Percentiles rank a stretch among this genome's conserved stretches.
Conservation (phyloP, 2,329 filamentous ascomycete species). For the Cytospora chrysosperma region DNA sequence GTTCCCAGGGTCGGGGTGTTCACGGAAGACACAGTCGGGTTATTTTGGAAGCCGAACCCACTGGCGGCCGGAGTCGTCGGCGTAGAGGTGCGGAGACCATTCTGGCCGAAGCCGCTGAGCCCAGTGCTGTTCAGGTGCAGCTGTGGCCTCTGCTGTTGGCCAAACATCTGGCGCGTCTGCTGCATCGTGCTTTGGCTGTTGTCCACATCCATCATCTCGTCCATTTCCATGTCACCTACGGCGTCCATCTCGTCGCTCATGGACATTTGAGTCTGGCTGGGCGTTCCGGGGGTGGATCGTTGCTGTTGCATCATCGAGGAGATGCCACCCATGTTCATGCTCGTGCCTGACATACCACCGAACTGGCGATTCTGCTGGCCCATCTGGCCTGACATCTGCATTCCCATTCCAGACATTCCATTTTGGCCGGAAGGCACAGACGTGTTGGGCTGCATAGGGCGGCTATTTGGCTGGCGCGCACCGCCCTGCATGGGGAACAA, state of each 20-base stretch:
- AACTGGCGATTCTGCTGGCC: conserved; percentile 35
- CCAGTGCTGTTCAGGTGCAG: conserved; percentile 80
- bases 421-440: conserved; percentile 19
- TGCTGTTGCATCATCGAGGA: conserved; percentile 46
- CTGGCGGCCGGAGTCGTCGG: conserved; percentile 80
- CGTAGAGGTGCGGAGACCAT: conserved; percentile 80
- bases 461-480: conserved; percentile 18
- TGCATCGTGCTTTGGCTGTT: conserved; percentile 65
- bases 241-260: conserved; percentile 72
- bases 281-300: conserved; percentile 37
- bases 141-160: conserved; percentile 65
- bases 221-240: conserved; percentile 95
- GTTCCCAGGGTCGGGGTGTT: conserved; percentile 91
- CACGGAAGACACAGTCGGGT: conserved; percentile 94
- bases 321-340: conserved; percentile 35
- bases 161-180: conserved; percentile 67
- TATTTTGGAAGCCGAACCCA: conserved; percentile 80
- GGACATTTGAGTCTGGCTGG: conserved; percentile 29
- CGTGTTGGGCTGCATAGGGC: conserved; percentile 18
- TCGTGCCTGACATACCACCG: conserved; percentile 28
- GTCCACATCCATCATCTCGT: conserved; percentile 70
- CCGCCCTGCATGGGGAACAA: conserved; percentile 17
- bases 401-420: conserved; percentile 22
- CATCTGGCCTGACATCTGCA: conserved; percentile 27
- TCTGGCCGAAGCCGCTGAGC: conserved; percentile 53